Conservation (phyloP, 805 yeast species). For the Citeromyces matritensis region DNA sequence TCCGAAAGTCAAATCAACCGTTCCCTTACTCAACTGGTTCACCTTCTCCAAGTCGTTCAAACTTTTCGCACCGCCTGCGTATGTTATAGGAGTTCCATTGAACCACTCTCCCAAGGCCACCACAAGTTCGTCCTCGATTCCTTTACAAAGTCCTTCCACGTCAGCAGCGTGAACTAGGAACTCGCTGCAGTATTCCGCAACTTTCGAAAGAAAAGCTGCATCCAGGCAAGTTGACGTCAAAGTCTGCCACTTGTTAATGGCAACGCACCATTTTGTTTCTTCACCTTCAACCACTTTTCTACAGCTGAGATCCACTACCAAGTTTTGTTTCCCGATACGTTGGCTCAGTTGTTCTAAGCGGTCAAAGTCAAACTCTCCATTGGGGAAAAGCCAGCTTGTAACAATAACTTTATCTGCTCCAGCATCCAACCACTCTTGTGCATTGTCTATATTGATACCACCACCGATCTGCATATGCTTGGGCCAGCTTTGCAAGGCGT, state of each 20-base stretch:
- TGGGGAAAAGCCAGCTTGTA: constrained; percentile 82
- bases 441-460: constrained; percentile 69
- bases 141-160: constrained; percentile 91
- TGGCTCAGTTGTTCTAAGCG: constrained; percentile 35
- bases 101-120: constrained; percentile 59
- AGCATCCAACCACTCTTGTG: constrained; percentile 56
- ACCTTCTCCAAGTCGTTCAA: constrained; percentile 58
- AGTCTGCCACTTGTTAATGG: constrained; percentile 96
- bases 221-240: constrained; percentile 52
- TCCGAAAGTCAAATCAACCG: constrained; percentile 86
- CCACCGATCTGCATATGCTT: constrained; percentile 77
- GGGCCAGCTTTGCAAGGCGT: constrained; percentile 70
- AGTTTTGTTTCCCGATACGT: constrained; percentile 44
- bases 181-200: constrained; percentile 65
- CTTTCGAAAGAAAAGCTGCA: constrained; percentile 30
- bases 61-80: constrained; percentile 93
- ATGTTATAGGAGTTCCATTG: constrained; percentile 57
- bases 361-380: constrained; percentile 31
- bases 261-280: constrained; percentile 65
- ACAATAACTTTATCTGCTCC: constrained; percentile 84
- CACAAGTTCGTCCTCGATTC: constrained; percentile 78
- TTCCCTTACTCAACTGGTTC: constrained; percentile 52
- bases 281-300: constrained; percentile 23
- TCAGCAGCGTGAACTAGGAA: constrained; percentile 96
- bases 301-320: constrained; percentile 90